Evolutionary conservation across 352 stramenopile species (phyloP), one percentile per base, ranked within the genome.

Genomic region (Pythium grandisporangium): DNA sequence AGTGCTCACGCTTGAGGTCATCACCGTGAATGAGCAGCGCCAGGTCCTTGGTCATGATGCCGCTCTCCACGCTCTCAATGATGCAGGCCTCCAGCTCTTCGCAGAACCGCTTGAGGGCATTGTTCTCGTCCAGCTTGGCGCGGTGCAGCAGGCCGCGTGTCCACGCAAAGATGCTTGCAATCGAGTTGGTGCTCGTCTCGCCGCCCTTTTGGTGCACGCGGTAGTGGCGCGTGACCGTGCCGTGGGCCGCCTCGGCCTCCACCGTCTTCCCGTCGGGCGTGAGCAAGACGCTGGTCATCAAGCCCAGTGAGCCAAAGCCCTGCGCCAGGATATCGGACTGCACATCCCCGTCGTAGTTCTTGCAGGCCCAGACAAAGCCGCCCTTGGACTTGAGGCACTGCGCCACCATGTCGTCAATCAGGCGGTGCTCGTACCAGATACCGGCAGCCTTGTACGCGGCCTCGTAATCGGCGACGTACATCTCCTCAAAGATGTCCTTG

Each of bases 291-390:
- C 58, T 81, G 25, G 84, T 95, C 84, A 95, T 95, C 12, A 95
- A 63, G 6, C 84, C 84, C 4, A 95, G 66, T 32, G 79, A 93
- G 36, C 84, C 84, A 48, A 82, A 95, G 21, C 81, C 84, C 63
- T 95, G 84, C 2, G 84, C 84, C 2, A 95, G 34, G 36, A 90
- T 92, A 51, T 95, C 84, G n/a, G 72, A 91, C 61, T 92, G 78
- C 53, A 95, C 81, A 55, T 95, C 84, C 22, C 81, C 84, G 51
- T 95, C 84, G 58, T 95, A 95, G 68, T 94, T 95, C 74, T 95
- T 95, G 65, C 68, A 86, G 10, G 81, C 81, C 84, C 84, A 95
- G 12, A 95, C 79, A 42, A 95, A 93, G 40, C 83, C 83, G 30
- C 82, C 83, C 21, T 77, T 67, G n/a, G 70, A 87, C 64, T 95